phyloP scores from a whole-genome alignment of 2,329 filamentous ascomycete species.

The Penicillium sp. region DNA sequence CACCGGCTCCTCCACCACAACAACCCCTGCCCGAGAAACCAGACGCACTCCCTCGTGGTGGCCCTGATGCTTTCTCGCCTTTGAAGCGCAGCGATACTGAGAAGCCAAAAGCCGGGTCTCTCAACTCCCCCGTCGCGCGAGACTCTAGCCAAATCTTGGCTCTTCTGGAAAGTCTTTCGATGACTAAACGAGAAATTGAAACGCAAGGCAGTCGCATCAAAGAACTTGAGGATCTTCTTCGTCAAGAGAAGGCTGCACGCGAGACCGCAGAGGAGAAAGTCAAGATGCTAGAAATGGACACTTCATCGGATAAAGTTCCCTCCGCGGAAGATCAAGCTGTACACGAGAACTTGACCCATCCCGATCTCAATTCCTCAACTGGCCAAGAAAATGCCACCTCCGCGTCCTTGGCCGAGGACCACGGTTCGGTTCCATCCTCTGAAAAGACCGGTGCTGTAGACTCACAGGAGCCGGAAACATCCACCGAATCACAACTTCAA shows the following conservation, averaged over 20 bases:
- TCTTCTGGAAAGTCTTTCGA: constrained; percentile 76
- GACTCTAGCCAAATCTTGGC: constrained; percentile 72
- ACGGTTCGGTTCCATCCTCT: constrained; percentile 6
- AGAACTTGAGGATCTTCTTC: constrained; percentile 72
- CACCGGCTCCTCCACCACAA: constrained; percentile 86
- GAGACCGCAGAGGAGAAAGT: constrained; percentile 79
- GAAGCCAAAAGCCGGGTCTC: constrained; percentile 52
- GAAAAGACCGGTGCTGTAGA: constrained; percentile 8
- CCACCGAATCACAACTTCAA: constrained; percentile 52
- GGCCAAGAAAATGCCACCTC: constrained; percentile 1
- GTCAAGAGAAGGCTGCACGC: constrained; percentile 72
- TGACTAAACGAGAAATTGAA: constrained; percentile 80
- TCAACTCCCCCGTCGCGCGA: constrained; percentile 42
- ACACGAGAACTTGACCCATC: constrained; percentile 44
- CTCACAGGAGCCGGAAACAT: constrained; percentile 22
- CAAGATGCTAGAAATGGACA: constrained; percentile 61
- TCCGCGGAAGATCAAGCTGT: constrained; percentile 41
- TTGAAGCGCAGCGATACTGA: constrained; percentile 73
- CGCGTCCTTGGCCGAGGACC: constrained; percentile 5
- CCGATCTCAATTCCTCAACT: constrained; percentile 12
- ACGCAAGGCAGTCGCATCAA: constrained; percentile 72
- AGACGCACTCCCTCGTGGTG: constrained; percentile 51
- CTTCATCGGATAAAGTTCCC: constrained; percentile 36
- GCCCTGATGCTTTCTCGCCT: constrained; percentile 45
- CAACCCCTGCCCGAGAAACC: constrained; percentile 92